Conservation (phyloP, 1,284 basidiomycete species). For the Neolentinus lepideus region DNA sequence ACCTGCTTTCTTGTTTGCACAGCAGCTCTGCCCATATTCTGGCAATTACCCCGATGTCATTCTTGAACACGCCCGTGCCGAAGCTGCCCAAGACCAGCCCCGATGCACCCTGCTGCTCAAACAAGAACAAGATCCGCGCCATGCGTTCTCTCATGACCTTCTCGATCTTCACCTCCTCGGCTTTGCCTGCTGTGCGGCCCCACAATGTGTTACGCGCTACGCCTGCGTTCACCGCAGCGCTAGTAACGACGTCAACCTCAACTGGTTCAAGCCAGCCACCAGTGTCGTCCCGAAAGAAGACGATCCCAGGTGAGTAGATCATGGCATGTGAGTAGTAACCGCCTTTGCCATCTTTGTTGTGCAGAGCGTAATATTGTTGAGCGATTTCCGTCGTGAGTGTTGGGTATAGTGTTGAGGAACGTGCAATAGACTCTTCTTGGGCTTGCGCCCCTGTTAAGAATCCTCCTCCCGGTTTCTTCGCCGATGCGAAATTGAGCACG, state of each 20-base stretch:
- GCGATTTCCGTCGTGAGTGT: conserved; percentile 46
- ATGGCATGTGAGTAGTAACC: conserved; percentile 64
- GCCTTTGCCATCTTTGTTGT: conserved; percentile 38
- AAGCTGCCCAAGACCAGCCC: conserved; percentile 65
- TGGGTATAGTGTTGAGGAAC: conserved; percentile 56
- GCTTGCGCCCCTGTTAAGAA: conserved; percentile 59
- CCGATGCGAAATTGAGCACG: conserved; percentile 64
- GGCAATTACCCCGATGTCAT: conserved; percentile 39
- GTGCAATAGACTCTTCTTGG: conserved; percentile 69
- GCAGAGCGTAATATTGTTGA: conserved; percentile 49
- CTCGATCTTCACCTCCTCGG: conserved; percentile 44
- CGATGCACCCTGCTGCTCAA: conserved; percentile 48
- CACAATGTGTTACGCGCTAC: conserved; percentile 36
- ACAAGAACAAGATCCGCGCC: conserved; percentile 55
- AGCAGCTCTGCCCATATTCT: conserved; percentile 41
- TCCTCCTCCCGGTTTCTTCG: conserved; percentile 62
- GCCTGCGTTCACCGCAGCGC: conserved; percentile 64
- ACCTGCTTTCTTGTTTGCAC: conserved; percentile 37
- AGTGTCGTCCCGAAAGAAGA: conserved; percentile 48
- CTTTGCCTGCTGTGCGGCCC: conserved; percentile 23
- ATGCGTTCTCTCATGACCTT: conserved; percentile 60
- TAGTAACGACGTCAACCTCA: conserved; percentile 53
- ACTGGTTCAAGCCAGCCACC: conserved; percentile 48
- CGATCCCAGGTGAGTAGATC: conserved; percentile 55
- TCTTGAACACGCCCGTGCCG: conserved; percentile 67